Conservation (phyloP, 768 basidiomycete species). For the Lactarius psammicola region DNA sequence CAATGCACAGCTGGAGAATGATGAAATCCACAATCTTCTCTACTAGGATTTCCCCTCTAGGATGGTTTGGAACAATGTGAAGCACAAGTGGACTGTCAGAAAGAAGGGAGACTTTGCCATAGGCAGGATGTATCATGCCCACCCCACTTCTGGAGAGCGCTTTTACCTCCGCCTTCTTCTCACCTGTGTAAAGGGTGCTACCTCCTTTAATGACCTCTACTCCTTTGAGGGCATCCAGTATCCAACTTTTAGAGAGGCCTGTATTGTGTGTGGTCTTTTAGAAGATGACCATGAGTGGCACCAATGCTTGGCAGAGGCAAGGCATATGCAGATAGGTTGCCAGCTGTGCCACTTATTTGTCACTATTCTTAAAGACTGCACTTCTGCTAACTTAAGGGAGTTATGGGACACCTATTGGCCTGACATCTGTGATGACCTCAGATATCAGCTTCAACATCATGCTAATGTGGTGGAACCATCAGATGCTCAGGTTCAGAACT, state of each 20-base stretch:
- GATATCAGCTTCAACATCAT: constrained; percentile 27
- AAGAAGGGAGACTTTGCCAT: constrained; percentile 36
- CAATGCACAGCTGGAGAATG: constrained; percentile 19
- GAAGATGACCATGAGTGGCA: constrained; percentile 45
- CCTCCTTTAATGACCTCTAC: constrained; percentile 29
- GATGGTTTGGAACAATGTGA: constrained; percentile 31
- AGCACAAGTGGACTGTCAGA: constrained; percentile 35
- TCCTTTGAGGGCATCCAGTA: constrained; percentile 32
- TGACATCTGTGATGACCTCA: constrained; percentile 45
- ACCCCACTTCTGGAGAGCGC: constrained; percentile 39
- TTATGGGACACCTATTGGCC: constrained; percentile 42
- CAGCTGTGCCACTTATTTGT: constrained; percentile 41
- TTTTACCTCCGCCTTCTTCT: constrained; percentile 45
- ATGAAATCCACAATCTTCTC: constrained; percentile 44
- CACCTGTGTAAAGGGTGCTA: constrained; percentile 40
- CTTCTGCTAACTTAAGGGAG: constrained; percentile 34
- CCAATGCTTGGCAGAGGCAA: constrained; percentile 42
- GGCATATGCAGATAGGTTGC: constrained; percentile 40
- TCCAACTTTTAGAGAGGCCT: constrained; percentile 42
- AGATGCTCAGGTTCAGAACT: constrained; percentile 39
- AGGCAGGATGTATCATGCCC: constrained; percentile 43
- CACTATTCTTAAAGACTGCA: constrained; percentile 37
- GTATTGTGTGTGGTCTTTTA: constrained; percentile 42
- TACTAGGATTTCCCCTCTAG: constrained; percentile 32
- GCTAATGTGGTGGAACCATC: constrained; percentile 29